These are phyloP conservation scores for Talaromyces stipitatus DNA, from an alignment of 495 filamentous ascomycete species.

Conservation along the genomic window DNA sequence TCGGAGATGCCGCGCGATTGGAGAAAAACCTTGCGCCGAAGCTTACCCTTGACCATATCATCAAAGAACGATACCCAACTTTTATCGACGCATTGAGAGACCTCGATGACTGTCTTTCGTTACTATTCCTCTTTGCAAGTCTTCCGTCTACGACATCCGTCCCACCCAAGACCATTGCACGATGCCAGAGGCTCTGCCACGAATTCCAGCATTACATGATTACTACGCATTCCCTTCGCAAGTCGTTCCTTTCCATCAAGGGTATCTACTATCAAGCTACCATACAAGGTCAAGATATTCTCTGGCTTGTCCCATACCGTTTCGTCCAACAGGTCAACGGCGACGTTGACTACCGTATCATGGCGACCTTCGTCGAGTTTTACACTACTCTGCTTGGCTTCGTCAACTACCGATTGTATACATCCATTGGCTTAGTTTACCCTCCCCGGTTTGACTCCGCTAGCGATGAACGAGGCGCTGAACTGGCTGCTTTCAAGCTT, in stretches of 20 bases:
- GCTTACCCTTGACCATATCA: slow-evolving; percentile 89
- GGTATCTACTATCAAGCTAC: slow-evolving; percentile 99
- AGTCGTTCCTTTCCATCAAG: slow-evolving; percentile 96
- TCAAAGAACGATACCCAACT: slow-evolving; percentile 96
- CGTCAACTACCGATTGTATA: slow-evolving; percentile 91
- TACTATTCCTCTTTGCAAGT: slow-evolving; percentile 95
- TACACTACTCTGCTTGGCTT: slow-evolving; percentile 95
- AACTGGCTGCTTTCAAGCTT: slow-evolving; percentile 84
- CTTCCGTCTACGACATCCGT: slow-evolving; percentile 83
- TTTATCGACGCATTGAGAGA: slow-evolving; percentile 92
- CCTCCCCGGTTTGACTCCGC: slow-evolving; percentile 86
- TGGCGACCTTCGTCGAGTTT: slow-evolving; percentile 98
- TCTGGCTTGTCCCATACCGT: slow-evolving; percentile 95
- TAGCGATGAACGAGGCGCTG: slow-evolving; percentile 82
- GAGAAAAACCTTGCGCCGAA: slow-evolving; percentile 80
- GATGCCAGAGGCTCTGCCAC: slow-evolving; percentile 82
- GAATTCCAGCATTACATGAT: slow-evolving; percentile 99
- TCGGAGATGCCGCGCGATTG: slow-evolving; percentile 71
- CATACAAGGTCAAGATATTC: slow-evolving; percentile 93
- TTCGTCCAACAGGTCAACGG: slow-evolving; percentile 90
- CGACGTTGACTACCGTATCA: slow-evolving; percentile 96
- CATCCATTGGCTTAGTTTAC: slow-evolving; percentile 81
- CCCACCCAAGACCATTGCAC: slow-evolving; percentile 84
- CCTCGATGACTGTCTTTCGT: slow-evolving; percentile 91
- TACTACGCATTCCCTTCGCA: slow-evolving; percentile 76